A percentile compares a stretch with the other conserved stretches of the same genome.
Conservation (phyloP, 2,329 filamentous ascomycete genomes). For the Xylariaceae sp. region DNA sequence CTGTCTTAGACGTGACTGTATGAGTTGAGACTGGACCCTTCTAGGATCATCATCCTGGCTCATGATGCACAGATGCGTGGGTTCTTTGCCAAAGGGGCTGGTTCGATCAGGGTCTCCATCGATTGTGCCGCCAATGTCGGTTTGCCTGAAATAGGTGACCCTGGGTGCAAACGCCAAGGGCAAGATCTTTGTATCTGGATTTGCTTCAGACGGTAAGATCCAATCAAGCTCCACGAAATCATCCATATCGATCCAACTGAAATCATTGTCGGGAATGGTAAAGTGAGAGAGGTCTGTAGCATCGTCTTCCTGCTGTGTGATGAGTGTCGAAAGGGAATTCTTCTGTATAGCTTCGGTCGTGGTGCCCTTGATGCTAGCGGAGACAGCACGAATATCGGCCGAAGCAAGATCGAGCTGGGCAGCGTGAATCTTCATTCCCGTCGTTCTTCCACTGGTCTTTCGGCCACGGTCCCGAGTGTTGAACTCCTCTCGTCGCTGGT, state of each 20-base stretch:
- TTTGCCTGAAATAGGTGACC: constrained; percentile 95
- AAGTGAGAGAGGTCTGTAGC: constrained; percentile 78
- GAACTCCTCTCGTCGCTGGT: constrained; percentile 90
- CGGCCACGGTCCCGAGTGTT: constrained; percentile 73
- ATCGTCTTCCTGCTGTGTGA: constrained; percentile 50
- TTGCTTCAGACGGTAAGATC: constrained; percentile 85
- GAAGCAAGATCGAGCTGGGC: constrained; percentile 88
- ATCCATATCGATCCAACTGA: constrained; percentile 98
- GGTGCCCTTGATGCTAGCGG: constrained; percentile 80
- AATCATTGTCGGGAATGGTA: constrained; percentile 90
- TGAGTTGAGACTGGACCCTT: constrained; percentile 79
- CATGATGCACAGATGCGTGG: constrained; percentile 94
- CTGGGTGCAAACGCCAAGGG: constrained; percentile 90
- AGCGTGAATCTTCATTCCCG: constrained; percentile 91
- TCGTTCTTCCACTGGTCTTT: constrained; percentile 75
- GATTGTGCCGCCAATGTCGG: constrained; percentile 79
- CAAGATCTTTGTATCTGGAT: constrained; percentile 90
- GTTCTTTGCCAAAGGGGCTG: constrained; percentile 88
- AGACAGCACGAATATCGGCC: constrained; percentile 89
- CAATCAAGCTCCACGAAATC: constrained; percentile 98
- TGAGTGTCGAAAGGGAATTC: constrained; percentile 46
- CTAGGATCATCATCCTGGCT: constrained; percentile 84
- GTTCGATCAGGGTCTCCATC: constrained; percentile 76
- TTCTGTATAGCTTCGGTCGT: constrained; percentile 70
- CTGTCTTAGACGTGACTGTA: constrained; percentile 73